Base-by-base conservation (phyloP, 2,329 filamentous ascomycete species). In the Aspergillus texensis region DNA sequence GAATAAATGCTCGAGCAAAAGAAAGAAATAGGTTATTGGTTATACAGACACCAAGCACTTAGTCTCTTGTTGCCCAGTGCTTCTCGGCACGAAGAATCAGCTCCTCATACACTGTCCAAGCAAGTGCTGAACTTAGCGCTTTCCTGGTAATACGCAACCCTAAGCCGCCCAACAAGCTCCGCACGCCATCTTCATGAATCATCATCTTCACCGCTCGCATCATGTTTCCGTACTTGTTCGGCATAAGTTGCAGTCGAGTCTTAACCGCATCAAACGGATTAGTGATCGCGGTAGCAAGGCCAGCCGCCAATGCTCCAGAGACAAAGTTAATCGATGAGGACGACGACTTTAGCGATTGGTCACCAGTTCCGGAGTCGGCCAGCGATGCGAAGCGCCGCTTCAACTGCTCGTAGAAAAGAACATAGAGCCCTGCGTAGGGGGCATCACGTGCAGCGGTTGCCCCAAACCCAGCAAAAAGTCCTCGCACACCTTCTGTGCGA, bases 201-300 rank as follows among this genome's bases (percentile, higher is more conserved):
- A 99, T 97, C 74, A 88, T 85, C 72, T 83, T 86, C 46, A 86
- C 88, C 0, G 94, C 93, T 65, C 91, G 88, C 68, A 91, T 78
- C 85, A 94, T 92, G 72, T 98, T 97, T 39, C 85, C 84, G 74
- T 98, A 99, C 62, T 87, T 85, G 8, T 83, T 83, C 4, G 95
- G 95, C 82, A 96, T 92, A 39, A 99, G 84, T 80, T 99, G 95
- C 70, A 99, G 88, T 57, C 95, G 84, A 26, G 95, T 99, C 82
- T 99, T 99, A 77, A 98, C 89, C 0, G 93, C 93, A 78, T 99
- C 95, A 73, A 98, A 98, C 0, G 95, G 95, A 77, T 99, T 99
- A 10, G 95, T 97, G 43, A 98, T 84, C 4, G 90, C 89, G 0
- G 94, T 97, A 61, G 93, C 96, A 34, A 91, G 81, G 1, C 89